A percentile compares a stretch with the other conserved stretches of the same genome.
phyloP scores from a whole-genome alignment of 768 basidiomycete genomes.

The Exidia glandulosa region DNA sequence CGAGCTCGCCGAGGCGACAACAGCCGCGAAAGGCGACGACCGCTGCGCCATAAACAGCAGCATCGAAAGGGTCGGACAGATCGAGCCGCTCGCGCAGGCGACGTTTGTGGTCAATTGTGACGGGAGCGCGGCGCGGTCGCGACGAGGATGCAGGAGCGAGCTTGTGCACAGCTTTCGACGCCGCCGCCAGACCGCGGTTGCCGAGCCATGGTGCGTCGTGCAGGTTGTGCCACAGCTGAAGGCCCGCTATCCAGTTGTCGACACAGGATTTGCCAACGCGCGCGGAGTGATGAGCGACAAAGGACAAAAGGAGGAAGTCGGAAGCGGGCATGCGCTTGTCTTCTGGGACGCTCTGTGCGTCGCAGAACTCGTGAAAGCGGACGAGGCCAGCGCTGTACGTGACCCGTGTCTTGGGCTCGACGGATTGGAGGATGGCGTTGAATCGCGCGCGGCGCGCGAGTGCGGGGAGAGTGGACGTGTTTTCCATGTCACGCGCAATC shows the following conservation, averaged over 20 bases:
- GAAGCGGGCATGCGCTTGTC: conserved; percentile 19
- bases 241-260: conserved; percentile 23
- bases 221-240: conserved; percentile 26
- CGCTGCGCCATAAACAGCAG: conserved; percentile 27
- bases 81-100: conserved; percentile 14
- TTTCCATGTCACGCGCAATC: background rate
- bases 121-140: conserved; percentile 18
- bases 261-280: conserved; percentile 11
- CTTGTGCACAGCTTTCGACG: conserved; percentile 10
- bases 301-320: conserved; percentile 18
- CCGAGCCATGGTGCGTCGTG: conserved; percentile 28
- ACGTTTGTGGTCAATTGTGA: conserved; percentile 24
- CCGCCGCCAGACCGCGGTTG: conserved; percentile 9
- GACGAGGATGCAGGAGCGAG: conserved; percentile 7
- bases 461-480: background rate
- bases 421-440: background rate
- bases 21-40: conserved; percentile 24
- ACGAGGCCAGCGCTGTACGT: conserved; percentile 23
- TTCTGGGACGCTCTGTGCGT: conserved; percentile 22
- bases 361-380: conserved; percentile 27
- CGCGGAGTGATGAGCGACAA: conserved; percentile 11
- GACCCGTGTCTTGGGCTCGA: background rate
- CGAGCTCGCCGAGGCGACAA: conserved; percentile 13
- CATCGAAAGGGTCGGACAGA: conserved; percentile 17
- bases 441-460: background rate